phyloP scores from a whole-genome alignment of 352 stramenopile species.

The Pythium rhizo-oryzae region DNA sequence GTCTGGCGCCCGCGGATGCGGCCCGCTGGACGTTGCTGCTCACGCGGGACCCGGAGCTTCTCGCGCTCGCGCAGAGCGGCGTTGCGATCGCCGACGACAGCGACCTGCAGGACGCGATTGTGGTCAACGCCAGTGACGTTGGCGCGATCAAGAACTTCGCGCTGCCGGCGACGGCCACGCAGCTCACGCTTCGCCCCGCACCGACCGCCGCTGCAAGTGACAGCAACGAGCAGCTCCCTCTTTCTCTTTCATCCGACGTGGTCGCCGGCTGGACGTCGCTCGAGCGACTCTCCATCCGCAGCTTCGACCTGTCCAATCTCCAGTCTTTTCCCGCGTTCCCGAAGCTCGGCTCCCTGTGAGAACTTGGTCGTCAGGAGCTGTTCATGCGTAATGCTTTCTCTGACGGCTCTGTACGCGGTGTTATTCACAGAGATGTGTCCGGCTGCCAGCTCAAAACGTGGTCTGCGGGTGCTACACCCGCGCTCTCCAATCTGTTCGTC shows the following conservation, averaged over 20 bases:
- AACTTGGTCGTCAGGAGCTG: not conserved
- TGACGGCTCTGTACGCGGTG: not conserved
- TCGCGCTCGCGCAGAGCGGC: slow-evolving; percentile 10
- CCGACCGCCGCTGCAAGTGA: not conserved
- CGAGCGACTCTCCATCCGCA: slow-evolving; percentile 14
- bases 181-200: slow-evolving; percentile 18
- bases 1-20: slow-evolving; percentile 16
- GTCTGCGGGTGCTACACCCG: slow-evolving; percentile 10
- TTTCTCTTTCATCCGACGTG: slow-evolving; percentile 7
- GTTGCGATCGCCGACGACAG: slow-evolving; percentile 1
- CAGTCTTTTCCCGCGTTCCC: slow-evolving; percentile 11
- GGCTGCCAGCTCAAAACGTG: slow-evolving; percentile 16
- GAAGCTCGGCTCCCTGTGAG: slow-evolving; percentile 22
- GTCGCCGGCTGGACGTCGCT: slow-evolving; percentile 21
- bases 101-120: slow-evolving; percentile 10
- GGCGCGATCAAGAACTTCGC: slow-evolving; percentile 12
- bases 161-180: slow-evolving; percentile 3
- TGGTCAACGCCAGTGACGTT: slow-evolving; percentile 26
- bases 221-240: not conserved
- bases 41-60: slow-evolving; percentile 17
- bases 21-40: slow-evolving; percentile 18
- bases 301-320: slow-evolving; percentile 22
- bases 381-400: not conserved
- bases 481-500: slow-evolving; percentile 26
- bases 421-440: slow-evolving; percentile 12